phyloP scores from a whole-genome alignment of 129 eudicot genomes.

The Artemisia argyi region DNA sequence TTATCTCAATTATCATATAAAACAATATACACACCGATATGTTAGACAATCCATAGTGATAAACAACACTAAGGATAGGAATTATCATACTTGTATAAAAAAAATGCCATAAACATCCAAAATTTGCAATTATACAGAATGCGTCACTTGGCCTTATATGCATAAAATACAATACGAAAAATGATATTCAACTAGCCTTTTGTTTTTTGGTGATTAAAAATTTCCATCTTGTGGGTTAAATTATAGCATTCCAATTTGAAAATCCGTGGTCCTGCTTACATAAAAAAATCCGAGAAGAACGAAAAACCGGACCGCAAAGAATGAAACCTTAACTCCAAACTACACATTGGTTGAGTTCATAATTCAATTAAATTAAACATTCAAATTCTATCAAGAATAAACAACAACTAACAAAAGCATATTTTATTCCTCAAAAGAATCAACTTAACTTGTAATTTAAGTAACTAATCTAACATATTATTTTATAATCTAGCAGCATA shows the following conservation, averaged over 20 bases:
- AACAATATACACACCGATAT: not conserved
- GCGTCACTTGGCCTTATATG: not conserved
- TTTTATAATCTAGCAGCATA: too few relatives aligned
- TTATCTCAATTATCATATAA: constrained; percentile 17
- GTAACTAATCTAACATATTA: too few relatives aligned
- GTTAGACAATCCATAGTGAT: too few relatives aligned
- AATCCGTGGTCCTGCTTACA: not conserved
- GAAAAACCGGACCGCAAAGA: not conserved
- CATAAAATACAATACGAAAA: not conserved
- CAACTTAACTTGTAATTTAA: too few relatives aligned
- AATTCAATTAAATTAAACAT: too few relatives aligned
- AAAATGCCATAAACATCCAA: constrained; percentile 21
- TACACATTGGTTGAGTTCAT: too few relatives aligned
- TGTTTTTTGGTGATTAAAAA: constrained; percentile 10
- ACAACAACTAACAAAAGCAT: too few relatives aligned
- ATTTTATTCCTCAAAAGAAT: too few relatives aligned
- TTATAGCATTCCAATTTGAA: too few relatives aligned
- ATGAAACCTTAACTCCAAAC: not conserved
- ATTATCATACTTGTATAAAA: not conserved
- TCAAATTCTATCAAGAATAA: too few relatives aligned
- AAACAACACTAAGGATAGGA: too few relatives aligned
- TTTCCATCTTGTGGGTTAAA: too few relatives aligned
- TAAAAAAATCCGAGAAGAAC: not conserved
- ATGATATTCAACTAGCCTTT: not conserved
- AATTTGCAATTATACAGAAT: not conserved